These are phyloP conservation scores for Pascua sp. DNA, from an alignment of 1,284 basidiomycete genomes.

Conservation along the genomic window DNA sequence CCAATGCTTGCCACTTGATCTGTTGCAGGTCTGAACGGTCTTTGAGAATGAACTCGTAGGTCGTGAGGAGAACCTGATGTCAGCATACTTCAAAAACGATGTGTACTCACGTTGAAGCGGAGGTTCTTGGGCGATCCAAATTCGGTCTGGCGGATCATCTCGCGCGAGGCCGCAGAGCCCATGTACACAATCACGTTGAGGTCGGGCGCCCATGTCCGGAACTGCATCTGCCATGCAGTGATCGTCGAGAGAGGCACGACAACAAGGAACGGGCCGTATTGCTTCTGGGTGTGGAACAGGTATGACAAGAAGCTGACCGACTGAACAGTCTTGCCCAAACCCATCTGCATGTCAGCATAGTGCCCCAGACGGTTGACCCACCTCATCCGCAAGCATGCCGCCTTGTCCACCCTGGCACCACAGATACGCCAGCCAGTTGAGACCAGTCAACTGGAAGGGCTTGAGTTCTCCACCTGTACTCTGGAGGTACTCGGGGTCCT, in stretches of 20 bases:
- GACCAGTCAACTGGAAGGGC: slow-evolving; percentile 95
- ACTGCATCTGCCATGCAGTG: slow-evolving; percentile 96
- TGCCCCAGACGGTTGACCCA: slow-evolving; percentile 21
- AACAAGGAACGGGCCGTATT: slow-evolving; percentile 96
- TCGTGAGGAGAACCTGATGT: slow-evolving; percentile 65
- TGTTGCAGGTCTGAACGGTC: slow-evolving; percentile 83
- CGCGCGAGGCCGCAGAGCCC: slow-evolving; percentile 80
- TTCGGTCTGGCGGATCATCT: slow-evolving; percentile 88
- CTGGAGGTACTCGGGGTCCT: slow-evolving; percentile 83
- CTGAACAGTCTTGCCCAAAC: slow-evolving; percentile 96
- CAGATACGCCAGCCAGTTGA: slow-evolving; percentile 96
- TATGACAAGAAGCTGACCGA: slow-evolving; percentile 94
- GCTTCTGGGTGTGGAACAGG: slow-evolving; percentile 86
- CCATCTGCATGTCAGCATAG: slow-evolving; percentile 63
- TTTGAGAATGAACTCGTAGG: slow-evolving; percentile 93
- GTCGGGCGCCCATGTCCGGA: slow-evolving; percentile 92
- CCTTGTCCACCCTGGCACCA: slow-evolving; percentile 96
- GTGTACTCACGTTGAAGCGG: slow-evolving; percentile 77
- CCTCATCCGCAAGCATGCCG: slow-evolving; percentile 86
- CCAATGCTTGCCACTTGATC: slow-evolving; percentile 96
- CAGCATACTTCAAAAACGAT: too few species aligned
- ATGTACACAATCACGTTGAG: slow-evolving; percentile 97
- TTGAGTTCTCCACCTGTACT: slow-evolving; percentile 81
- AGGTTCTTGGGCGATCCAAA: slow-evolving; percentile 76
- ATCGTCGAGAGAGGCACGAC: slow-evolving; percentile 98